phyloP scores from a whole-genome alignment of 257 asterid species.

The Penstemon davidsonii region DNA sequence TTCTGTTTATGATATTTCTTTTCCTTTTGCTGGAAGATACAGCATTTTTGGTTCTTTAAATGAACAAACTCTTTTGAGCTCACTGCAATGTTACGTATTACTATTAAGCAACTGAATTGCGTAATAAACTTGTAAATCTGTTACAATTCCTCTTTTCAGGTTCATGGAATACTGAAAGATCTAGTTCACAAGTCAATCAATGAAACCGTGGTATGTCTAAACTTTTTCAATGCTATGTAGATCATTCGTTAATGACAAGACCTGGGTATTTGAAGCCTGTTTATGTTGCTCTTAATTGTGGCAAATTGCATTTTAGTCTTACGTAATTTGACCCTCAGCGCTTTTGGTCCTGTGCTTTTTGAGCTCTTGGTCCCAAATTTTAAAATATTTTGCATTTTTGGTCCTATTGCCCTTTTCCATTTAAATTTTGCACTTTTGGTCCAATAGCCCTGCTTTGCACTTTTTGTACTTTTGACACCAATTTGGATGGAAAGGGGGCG shows the following conservation, averaged over 20 bases:
- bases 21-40: neutral
- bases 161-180: slow-evolving; percentile 69
- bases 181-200: slow-evolving; percentile 64
- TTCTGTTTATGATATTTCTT: neutral
- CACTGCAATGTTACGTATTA: neutral
- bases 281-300: neutral
- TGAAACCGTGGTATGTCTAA: slow-evolving; percentile 50
- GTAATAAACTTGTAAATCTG: slow-evolving; percentile 7
- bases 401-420: too few species aligned
- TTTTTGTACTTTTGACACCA: too few species aligned
- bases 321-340: too few species aligned
- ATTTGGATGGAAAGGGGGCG: too few species aligned
- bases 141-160: slow-evolving; percentile 44
- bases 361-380: too few species aligned
- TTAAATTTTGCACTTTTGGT: too few species aligned
- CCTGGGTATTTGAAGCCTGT: neutral
- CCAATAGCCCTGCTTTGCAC: too few species aligned
- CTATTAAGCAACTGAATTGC: slow-evolving; percentile 2
- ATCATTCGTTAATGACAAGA: slow-evolving; percentile 2
- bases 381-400: too few species aligned
- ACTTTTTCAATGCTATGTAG: neutral
- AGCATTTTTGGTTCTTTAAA: neutral
- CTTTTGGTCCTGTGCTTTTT: too few species aligned
- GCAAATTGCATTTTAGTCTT: too few species aligned
- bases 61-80: neutral